phyloP scores from a whole-genome alignment of 2,329 filamentous ascomycete species.

The Pyricularia sp. region DNA sequence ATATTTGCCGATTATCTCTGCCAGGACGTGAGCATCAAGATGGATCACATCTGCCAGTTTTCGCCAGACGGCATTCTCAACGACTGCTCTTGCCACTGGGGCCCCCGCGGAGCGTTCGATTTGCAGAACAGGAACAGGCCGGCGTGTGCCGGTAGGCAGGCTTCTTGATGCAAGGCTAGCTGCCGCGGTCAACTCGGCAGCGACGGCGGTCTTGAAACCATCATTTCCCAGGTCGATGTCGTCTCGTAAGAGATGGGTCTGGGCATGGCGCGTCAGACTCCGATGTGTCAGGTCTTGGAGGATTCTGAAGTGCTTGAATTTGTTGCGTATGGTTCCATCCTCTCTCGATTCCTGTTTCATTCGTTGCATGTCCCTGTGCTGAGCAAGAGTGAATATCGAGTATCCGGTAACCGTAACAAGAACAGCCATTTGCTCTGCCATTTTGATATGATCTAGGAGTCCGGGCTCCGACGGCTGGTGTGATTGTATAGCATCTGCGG shows the following conservation, averaged over 20 bases:
- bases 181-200: not conserved
- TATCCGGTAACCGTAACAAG: not conserved
- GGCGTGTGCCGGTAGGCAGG: not conserved
- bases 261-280: not conserved
- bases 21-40: constrained; percentile 56
- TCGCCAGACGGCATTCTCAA: constrained; percentile 17
- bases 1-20: constrained; percentile 55
- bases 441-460: not conserved
- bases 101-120: not conserved
- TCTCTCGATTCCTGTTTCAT: not conserved
- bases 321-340: not conserved
- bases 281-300: not conserved
- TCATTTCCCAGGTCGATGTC: not conserved
- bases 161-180: not conserved
- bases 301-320: not conserved
- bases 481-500: not conserved
- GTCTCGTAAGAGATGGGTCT: not conserved
- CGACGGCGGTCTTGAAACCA: not conserved
- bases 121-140: constrained; percentile 18
- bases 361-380: not conserved
- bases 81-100: constrained; percentile 11
- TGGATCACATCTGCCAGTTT: constrained; percentile 54
- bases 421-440: not conserved
- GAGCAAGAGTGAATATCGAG: not conserved
- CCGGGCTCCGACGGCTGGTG: not conserved